Conservation (phyloP, 192 early-diverging fungal species). For the Gonapodya sp. region DNA sequence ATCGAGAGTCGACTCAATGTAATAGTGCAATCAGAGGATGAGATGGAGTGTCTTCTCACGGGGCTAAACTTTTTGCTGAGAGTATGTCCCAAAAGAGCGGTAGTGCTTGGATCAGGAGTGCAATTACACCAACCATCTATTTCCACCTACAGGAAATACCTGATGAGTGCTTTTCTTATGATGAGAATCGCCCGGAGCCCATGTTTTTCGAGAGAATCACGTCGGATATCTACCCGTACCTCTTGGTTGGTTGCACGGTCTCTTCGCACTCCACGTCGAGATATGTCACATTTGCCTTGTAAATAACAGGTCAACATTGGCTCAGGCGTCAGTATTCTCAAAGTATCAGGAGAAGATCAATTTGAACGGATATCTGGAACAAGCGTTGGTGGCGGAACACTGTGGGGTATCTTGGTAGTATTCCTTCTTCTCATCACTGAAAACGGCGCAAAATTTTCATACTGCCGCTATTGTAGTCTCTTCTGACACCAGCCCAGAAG, state of each 20-base stretch:
- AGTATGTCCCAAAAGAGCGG: too few species aligned
- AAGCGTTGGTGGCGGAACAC: slow-evolving; percentile 81
- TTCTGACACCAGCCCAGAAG: slow-evolving; percentile 77
- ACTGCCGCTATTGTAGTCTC: slow-evolving; percentile 15
- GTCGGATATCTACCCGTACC: slow-evolving; percentile 73
- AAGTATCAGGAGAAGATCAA: slow-evolving; percentile 77
- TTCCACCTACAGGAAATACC: slow-evolving; percentile 51
- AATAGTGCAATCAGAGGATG: slow-evolving; percentile 59
- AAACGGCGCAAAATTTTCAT: neutral
- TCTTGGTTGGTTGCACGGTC: slow-evolving; percentile 33
- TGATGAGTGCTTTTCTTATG: slow-evolving; percentile 89
- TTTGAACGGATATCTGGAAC: slow-evolving; percentile 83
- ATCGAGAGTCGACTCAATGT: slow-evolving; percentile 8
- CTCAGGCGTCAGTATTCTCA: slow-evolving; percentile 90
- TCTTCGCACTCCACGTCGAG: neutral
- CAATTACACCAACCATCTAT: neutral
- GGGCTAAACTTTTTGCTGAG: slow-evolving; percentile 87
- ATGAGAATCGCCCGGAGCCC: slow-evolving; percentile 48
- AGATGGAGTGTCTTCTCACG: slow-evolving; percentile 80
- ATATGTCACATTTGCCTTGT: slow-evolving; percentile 7
- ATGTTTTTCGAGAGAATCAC: slow-evolving; percentile 52
- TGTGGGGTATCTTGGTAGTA: slow-evolving; percentile 76
- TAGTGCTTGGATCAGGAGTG: neutral
- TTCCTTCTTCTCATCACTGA: neutral
- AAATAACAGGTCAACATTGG: slow-evolving; percentile 99